Percentiles rank a stretch among this genome's conserved stretches.
phyloP scores from a whole-genome alignment of 2,329 filamentous ascomycete genomes.

The Cercospora sp. region DNA sequence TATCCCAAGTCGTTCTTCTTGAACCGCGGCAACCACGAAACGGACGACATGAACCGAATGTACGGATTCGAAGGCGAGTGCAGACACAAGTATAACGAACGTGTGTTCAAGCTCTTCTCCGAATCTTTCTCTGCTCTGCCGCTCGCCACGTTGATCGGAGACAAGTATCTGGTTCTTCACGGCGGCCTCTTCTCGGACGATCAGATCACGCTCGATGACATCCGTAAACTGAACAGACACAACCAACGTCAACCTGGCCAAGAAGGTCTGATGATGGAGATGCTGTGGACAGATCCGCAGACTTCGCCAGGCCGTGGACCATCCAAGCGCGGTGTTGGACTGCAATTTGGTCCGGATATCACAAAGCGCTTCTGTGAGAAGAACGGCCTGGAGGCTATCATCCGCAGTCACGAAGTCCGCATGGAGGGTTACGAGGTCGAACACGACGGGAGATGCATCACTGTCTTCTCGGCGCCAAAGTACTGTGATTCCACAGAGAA shows the following conservation, averaged over 20 bases:
- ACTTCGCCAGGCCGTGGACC: conserved; percentile 80
- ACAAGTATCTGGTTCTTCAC: conserved; percentile 89
- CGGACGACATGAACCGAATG: conserved; percentile 88
- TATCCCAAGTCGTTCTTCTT: conserved; percentile 82
- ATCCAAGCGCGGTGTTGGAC: conserved; percentile 92
- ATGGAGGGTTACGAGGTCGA: conserved; percentile 99
- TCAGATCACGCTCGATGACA: conserved; percentile 86
- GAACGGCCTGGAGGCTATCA: conserved; percentile 91
- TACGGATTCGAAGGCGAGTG: conserved; percentile 99
- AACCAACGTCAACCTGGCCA: conserved; percentile 91
- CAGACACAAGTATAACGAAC: conserved; percentile 96
- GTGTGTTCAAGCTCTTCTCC: conserved; percentile 94
- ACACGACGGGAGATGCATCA: conserved; percentile 93
- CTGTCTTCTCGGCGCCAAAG: conserved; percentile 94
- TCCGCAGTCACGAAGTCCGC: conserved; percentile 94
- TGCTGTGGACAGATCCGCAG: conserved; percentile 99
- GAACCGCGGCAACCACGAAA: conserved; percentile 98
- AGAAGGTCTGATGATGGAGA: conserved; percentile 98
- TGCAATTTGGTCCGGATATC: conserved; percentile 95
- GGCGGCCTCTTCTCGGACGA: conserved; percentile 96
- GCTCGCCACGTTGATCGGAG: conserved; percentile 85
- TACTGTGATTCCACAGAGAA: conserved; percentile 99
- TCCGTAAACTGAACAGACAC: conserved; percentile 88
- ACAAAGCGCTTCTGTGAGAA: conserved; percentile 96
- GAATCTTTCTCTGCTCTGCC: conserved; percentile 96